phyloP scores from a whole-genome alignment of 305 asterid genomes.

The Plantago coronopus region DNA sequence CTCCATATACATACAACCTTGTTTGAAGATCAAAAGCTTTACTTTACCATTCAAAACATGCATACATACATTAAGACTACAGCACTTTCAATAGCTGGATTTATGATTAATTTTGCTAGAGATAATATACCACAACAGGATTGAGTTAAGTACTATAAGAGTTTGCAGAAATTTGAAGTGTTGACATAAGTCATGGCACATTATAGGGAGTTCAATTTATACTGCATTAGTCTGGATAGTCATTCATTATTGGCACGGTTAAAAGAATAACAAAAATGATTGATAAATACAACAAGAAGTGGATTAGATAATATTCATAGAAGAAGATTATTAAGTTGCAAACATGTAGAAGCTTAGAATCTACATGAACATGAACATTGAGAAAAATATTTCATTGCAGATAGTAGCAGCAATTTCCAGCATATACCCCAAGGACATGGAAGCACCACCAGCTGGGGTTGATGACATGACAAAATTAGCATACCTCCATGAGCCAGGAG shows the following conservation, averaged over 20 bases:
- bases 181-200: constrained; percentile 1
- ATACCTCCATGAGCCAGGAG: constrained; percentile 95
- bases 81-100: constrained; percentile 1
- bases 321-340: background rate
- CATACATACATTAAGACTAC: background rate
- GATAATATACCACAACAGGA: constrained; percentile 3
- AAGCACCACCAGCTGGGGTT: constrained; percentile 90
- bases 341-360: background rate
- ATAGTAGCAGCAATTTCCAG: constrained; percentile 75
- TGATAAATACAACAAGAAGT: background rate
- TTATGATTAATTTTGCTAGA: background rate
- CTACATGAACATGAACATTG: constrained; percentile 25
- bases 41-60: background rate
- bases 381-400: constrained; percentile 40
- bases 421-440: constrained; percentile 84
- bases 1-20: constrained; percentile 9
- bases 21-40: constrained; percentile 16
- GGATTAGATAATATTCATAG: background rate
- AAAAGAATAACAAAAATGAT: background rate
- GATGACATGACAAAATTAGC: constrained; percentile 98
- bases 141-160: background rate
- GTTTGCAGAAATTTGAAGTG: background rate
- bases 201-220: constrained; percentile 4
- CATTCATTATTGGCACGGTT: constrained; percentile 11
- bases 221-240: constrained; percentile 3